Evolutionary conservation across 2,329 filamentous ascomycete species (phyloP), one percentile per base, ranked within the genome.

Genomic region (Cucurbitaria berberidis): DNA sequence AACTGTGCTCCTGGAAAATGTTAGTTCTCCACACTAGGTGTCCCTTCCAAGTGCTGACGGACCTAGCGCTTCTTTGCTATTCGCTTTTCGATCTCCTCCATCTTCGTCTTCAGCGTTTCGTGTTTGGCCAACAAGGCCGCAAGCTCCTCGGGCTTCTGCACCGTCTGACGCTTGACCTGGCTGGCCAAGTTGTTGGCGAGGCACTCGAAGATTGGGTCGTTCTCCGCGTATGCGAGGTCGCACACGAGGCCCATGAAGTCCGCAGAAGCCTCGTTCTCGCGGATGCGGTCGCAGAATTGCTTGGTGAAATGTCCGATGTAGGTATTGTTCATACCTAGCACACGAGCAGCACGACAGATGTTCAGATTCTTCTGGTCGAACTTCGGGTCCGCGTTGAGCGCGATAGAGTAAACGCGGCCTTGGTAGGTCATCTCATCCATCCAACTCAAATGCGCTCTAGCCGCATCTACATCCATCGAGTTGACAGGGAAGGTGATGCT

Each of bases 291-390:
- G 36, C 70, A 73, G 45, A 67, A 60, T 1, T 62, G 45, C 39
- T 60, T 63, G 1, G 70, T 73, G 45, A 73, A 71, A 47, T 73
- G 70, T 0, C 60, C 63, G 1, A 73, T 53, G 24, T 73, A 73
- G n/a, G 59, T 64, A 47, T 63, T 66, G 42, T 67, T 63, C 2
- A 72, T 41, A 5, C 68, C 69, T 1, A 72, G 45, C 1, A 63
- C 58, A 5, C 66, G 62, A 2, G 67, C 55, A 3, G 64, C 65
- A 11, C 55, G 64, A 26, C 66, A 63, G 44, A 72, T 60, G 4
- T 57, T 45, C 2, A 72, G 30, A 24, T 73, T 69, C 44, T 63
- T 57, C 10, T 48, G 36, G 19, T 71, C 63, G 19, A 49, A 34
- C 10, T 55, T 51, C 3, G 59, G 46, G 1, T 58, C 51, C 2